Evolutionary conservation across 306 rosid genomes (phyloP), one percentile per base, ranked within the genome.

Genomic region (Parietaria judaica): DNA sequence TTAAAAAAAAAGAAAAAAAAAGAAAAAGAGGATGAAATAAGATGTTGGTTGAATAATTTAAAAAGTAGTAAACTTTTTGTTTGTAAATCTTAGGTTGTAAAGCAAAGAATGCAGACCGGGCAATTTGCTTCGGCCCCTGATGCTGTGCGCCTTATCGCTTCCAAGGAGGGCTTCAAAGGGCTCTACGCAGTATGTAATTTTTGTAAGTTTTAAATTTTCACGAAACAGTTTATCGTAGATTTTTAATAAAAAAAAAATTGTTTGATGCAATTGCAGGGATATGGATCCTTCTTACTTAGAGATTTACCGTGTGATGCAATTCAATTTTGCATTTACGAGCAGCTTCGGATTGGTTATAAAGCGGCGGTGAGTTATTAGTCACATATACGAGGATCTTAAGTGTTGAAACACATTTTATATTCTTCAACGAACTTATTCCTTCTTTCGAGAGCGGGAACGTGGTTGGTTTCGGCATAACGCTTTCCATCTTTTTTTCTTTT

Each of bases 61-160:
- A 66, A 23, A 23, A 23, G 58, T 51, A 65, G 17, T 39, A 55
- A 69, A 44, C 44, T 61, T 65, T 41, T 61, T 63, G 36, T 75
- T 60, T 50, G 15, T 62, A 63, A 47, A 65, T 60, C 72, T 63
- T 72, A 91, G 98, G 98, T 91, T 81, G 90, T 91, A 56, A 91
- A 91, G 82, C 98, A 91, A 80, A 82, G 97, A 65, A 90, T 90
- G 91, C 97, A 90, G 83, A 87, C 97, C 8, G 89, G 95, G 66
- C 97, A 90, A 66, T 90, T 85, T 74, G 69, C 83, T 67, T 87
- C 97, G 8, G 91, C 97, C 74, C 61, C 91, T 55, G 63, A 70
- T 64, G 97, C 96, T 53, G 96, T 90, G 35, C 84, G 91, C 79
- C 74, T 79, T 66, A 90, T 90, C 76, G 89, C 78, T 55, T 49